Evolutionary conservation across 2,329 filamentous ascomycete species (phyloP), one percentile per base, ranked within the genome.

Genomic region (Pseudopithomyces maydicus): DNA sequence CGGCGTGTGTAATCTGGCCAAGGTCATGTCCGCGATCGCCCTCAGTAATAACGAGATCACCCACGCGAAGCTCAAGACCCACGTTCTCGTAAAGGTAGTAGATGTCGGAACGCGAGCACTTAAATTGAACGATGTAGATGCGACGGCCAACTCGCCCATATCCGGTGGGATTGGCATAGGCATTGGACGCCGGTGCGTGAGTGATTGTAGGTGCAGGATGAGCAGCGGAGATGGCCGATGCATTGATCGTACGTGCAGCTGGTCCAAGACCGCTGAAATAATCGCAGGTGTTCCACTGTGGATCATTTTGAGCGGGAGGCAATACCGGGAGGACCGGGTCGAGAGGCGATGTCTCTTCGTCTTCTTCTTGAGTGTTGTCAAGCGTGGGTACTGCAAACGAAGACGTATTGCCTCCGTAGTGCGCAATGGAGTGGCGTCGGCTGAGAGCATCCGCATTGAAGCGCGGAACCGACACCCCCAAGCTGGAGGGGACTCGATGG

Each of bases 1-100:
- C 93, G 61, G 92, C 90, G 65, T 90, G 88, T 51, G 91, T 90
- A 26, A 99, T 94, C 23, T 94, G 97, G 43, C 95, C 96, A 35
- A 99, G 84, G 72, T 99, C 96, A 20, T 92, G 96, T 44, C 95
- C 95, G 61, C 95, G 91, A 75, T 99, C 96, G 22, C 95, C 95
- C 78, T 99, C 95, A 17, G 97, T 93, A 65, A 99, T 98, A 59
- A 99, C 96, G 51, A 98, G 82, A 72, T 99, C 95, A 32, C 95
- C 95, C 17, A 89, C 88, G 68, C 93, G 95, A 52, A 98, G 90
- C 19, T 90, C 90, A 32, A 99, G 83, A 2, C 95, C 95, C 6
- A 93, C 98, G 58, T 94, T 93, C 74, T 97, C 93, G 74, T 97
- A 93, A 33, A 97, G 92, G 76, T 97, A 98, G 75, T 97, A 99